A percentile compares a stretch with the other conserved stretches of the same genome.
These are phyloP conservation scores for Dentipellis sp. DNA, from an alignment of 768 basidiomycete species.

Conservation along the genomic window DNA sequence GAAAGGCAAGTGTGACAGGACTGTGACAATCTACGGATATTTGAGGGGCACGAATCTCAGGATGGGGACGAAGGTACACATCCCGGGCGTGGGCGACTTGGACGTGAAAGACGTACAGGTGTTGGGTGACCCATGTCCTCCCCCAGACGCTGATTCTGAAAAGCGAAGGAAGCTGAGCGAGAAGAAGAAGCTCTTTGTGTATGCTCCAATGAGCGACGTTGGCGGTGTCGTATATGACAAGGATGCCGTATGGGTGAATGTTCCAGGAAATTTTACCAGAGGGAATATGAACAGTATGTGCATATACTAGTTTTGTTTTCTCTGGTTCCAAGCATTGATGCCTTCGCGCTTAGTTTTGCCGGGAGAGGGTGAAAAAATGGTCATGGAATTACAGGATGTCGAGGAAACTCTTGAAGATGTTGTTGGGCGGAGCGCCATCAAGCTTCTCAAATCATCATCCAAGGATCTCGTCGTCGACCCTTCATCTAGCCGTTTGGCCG, in stretches of 20 bases:
- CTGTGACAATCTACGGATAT: constrained; percentile 90
- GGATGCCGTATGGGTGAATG: constrained; percentile 97
- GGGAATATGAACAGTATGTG: constrained; percentile 55
- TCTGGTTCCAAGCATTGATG: neutral
- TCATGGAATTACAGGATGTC: constrained; percentile 91
- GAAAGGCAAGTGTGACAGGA: constrained; percentile 89
- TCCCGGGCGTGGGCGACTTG: constrained; percentile 92
- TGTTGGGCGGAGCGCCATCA: constrained; percentile 73
- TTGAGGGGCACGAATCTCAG: constrained; percentile 83
- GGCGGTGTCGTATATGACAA: constrained; percentile 97
- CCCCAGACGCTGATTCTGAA: constrained; percentile 87
- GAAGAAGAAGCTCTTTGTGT: constrained; percentile 84
- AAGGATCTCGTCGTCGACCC: constrained; percentile 45
- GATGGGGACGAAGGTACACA: constrained; percentile 71
- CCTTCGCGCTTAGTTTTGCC: constrained; percentile 43
- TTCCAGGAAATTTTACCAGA: constrained; percentile 87
- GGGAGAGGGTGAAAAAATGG: constrained; percentile 97
- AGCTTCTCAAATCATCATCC: constrained; percentile 76
- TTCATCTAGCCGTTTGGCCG: constrained; percentile 14
- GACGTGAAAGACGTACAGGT: constrained; percentile 61
- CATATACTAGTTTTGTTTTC: neutral
- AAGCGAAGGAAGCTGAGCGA: constrained; percentile 89
- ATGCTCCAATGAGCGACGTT: constrained; percentile 98
- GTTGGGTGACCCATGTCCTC: constrained; percentile 90
- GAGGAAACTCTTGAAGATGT: constrained; percentile 73